These are phyloP conservation scores for Diplogelasinospora grovesii DNA, from an alignment of 495 filamentous ascomycete genomes.

Conservation along the genomic window DNA sequence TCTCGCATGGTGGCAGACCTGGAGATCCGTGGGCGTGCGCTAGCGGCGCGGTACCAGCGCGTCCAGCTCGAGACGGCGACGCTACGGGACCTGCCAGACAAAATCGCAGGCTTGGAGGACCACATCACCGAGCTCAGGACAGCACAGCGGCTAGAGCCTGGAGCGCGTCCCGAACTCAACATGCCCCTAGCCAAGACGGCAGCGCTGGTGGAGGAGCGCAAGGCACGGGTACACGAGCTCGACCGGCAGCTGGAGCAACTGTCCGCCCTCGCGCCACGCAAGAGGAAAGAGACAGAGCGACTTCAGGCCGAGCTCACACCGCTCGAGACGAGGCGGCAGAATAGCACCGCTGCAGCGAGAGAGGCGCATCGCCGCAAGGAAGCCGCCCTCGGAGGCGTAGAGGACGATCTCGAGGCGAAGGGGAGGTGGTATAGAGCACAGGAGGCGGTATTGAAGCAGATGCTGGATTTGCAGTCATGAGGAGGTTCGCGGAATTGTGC, in stretches of 20 bases:
- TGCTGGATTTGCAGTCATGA: constrained; percentile 52
- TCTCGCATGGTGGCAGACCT: constrained; percentile 64
- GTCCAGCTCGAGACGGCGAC: constrained; percentile 55
- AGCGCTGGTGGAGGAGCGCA: constrained; percentile 49
- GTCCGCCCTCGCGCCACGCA: constrained; percentile 58
- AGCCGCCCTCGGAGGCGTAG: constrained; percentile 54
- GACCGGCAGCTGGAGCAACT: constrained; percentile 63
- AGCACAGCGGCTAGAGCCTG: constrained; percentile 7
- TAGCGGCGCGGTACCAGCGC: constrained; percentile 53
- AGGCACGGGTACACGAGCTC: constrained; percentile 56
- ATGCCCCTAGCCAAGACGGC: constrained; percentile 56
- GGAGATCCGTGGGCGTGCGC: constrained; percentile 57
- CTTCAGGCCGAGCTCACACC: constrained; percentile 64
- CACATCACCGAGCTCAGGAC: background rate
- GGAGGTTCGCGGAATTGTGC: too few species aligned
- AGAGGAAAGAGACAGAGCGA: constrained; percentile 64
- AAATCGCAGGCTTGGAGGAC: constrained; percentile 36
- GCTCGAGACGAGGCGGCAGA: constrained; percentile 64
- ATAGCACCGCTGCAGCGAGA: constrained; percentile 59
- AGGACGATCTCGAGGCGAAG: constrained; percentile 74
- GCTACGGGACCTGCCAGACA: constrained; percentile 52
- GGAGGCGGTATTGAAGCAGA: constrained; percentile 58
- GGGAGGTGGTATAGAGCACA: constrained; percentile 76
- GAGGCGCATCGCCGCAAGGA: constrained; percentile 78
- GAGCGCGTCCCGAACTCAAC: constrained; percentile 24